Base-by-base conservation (phyloP, 2,329 filamentous ascomycete genomes). In the Epichloe baconii region DNA sequence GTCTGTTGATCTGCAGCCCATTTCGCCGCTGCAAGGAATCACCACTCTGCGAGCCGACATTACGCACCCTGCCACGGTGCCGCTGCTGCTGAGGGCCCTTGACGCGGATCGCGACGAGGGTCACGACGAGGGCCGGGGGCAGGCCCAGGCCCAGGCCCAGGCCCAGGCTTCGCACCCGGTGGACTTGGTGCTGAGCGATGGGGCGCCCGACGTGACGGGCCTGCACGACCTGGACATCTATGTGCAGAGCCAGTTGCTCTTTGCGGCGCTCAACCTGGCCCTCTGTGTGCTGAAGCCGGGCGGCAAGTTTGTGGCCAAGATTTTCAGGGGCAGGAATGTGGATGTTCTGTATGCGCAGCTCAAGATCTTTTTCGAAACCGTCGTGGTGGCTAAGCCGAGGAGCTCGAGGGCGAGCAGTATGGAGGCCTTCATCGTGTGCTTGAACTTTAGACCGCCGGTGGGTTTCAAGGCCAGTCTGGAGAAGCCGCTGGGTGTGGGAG, bases 171-270 rank as follows among this genome's bases (percentile, higher is more conserved):
- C 83, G 1, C 81, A 88, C 47, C 87, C 85, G 0, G 91, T 97
- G 14, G 93, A 98, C 63, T 78, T 98, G 1, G 91, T 98, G 23
- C 80, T 98, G 55, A 95, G 88, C 52, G 93, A 98, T 61, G 93
- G 93, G 49, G 93, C 93, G 0, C 93, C 93, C 0, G 93, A 98
- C 62, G 93, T 98, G 12, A 98, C 93, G 0, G 93, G 93, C 19
- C 77, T 98, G 1, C 93, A 98, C 66, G 93, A 98, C 66, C 80
- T 98, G 37, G 93, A 98, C 68, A 97, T 97, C 59, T 98, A 98
- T 68, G 87, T 98, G 17, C 93, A 98, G 69, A 90, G 87, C 8
- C 93, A 97, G 68, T 78, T 98, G 8, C 83, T 98, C 47, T 96
- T 94, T 67, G 88, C 91, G 0, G 93, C 93, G 0, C 78, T 98